Evolutionary conservation across 2,329 filamentous ascomycete genomes (phyloP).

Genomic region (Seiridium cupressi): DNA sequence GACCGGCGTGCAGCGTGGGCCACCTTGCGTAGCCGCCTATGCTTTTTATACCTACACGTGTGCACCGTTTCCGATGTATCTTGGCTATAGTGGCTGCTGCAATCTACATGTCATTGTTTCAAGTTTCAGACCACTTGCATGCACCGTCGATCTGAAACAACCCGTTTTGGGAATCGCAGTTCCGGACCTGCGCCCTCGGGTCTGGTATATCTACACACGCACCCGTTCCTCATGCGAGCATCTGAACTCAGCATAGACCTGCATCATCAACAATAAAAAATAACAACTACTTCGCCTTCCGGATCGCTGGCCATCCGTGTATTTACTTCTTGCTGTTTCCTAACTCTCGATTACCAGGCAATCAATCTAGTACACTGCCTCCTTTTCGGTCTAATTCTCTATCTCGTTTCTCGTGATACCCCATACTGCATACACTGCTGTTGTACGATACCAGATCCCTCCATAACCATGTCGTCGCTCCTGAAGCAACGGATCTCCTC

Average conservation of each 20-base stretch:
- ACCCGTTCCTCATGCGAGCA: background rate
- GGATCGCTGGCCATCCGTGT: background rate
- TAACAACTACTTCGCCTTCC: background rate
- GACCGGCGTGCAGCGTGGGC: no score
- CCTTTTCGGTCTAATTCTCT: background rate
- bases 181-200: background rate
- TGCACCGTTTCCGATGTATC: constrained; percentile 1
- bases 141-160: constrained; percentile 4
- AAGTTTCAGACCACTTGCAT: constrained; percentile 1
- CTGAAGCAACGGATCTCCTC: constrained; percentile 57
- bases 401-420: background rate
- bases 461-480: constrained; percentile 33
- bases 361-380: background rate
- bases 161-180: background rate
- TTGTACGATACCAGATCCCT: background rate
- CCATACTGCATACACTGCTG: background rate
- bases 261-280: background rate
- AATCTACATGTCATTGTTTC: constrained; percentile 6
- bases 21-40: background rate
- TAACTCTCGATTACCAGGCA: no score
- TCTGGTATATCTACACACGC: constrained; percentile 1
- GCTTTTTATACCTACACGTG: background rate
- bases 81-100: background rate
- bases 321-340: background rate
- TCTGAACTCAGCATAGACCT: background rate